A percentile compares a stretch with the other conserved stretches of the same genome.
These are phyloP conservation scores for Celoporthe dispersa DNA, from an alignment of 2,329 filamentous ascomycete genomes.

Conservation along the genomic window DNA sequence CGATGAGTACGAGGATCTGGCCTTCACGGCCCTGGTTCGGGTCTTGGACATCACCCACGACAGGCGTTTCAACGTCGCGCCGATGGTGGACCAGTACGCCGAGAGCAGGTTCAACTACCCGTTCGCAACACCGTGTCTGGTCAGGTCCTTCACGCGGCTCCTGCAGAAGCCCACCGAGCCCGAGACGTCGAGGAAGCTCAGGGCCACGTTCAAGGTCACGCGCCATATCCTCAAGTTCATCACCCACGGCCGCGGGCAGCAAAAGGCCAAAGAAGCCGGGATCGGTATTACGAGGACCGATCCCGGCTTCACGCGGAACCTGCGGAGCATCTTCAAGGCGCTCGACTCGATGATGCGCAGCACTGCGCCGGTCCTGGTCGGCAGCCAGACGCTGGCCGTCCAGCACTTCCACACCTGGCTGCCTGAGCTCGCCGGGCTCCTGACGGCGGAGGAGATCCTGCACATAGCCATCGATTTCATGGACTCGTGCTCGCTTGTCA, in stretches of 20 bases:
- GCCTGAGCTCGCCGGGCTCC: constrained; percentile 80
- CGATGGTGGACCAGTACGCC: constrained; percentile 89
- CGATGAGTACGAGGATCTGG: constrained; percentile 88
- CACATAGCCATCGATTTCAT: constrained; percentile 93
- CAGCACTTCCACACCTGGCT: constrained; percentile 98
- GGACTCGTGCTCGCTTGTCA: constrained; percentile 84
- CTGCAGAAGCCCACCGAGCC: constrained; percentile 82
- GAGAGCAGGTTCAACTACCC: constrained; percentile 90
- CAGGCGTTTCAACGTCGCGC: constrained; percentile 87
- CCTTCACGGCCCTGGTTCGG: constrained; percentile 87
- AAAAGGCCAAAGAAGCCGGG: constrained; percentile 84
- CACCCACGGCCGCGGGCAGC: constrained; percentile 83
- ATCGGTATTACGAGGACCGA: constrained; percentile 81
- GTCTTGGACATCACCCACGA: constrained; percentile 94
- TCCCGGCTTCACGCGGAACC: constrained; percentile 76
- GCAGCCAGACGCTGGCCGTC: constrained; percentile 91
- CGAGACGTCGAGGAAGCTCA: constrained; percentile 80
- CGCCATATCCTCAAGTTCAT: constrained; percentile 94
- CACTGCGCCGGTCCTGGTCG: constrained; percentile 80
- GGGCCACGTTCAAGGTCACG: constrained; percentile 93
- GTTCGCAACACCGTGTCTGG: constrained; percentile 85
- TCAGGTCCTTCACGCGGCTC: constrained; percentile 83
- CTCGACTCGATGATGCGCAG: constrained; percentile 90
- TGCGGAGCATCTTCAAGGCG: constrained; percentile 86
- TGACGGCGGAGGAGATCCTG: constrained; percentile 83